A percentile compares a stretch with the other conserved stretches of the same genome.
Evolutionary conservation across 1,139 yeast genomes (phyloP).

Genomic region (Debaryomycetaceae sp.): DNA sequence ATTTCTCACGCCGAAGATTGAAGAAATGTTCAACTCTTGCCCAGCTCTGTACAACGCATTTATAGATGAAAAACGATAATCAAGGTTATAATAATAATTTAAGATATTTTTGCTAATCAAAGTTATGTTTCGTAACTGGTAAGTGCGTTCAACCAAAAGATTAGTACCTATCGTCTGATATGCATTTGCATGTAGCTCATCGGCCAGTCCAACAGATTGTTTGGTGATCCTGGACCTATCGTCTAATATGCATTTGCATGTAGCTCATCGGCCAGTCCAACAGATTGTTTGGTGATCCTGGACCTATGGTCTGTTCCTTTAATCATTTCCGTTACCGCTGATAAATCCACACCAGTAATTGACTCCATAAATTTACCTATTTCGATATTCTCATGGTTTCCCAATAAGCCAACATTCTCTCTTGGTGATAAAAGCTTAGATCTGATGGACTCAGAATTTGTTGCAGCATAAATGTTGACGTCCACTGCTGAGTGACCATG

Average conservation of each 20-base stretch:
- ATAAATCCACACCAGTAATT: slow-evolving; percentile 53
- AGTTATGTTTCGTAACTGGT: no score
- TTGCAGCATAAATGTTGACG: slow-evolving; percentile 74
- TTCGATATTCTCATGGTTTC: slow-evolving; percentile 82
- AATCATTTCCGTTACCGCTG: slow-evolving; percentile 46
- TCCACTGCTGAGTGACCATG: slow-evolving; percentile 91
- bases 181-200: background rate
- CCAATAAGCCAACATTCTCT: slow-evolving; percentile 51
- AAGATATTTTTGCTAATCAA: no score
- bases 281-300: background rate
- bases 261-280: background rate
- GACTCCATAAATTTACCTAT: slow-evolving; percentile 68
- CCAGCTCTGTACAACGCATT: background rate
- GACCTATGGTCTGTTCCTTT: slow-evolving; percentile 45
- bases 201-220: background rate
- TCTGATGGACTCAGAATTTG: slow-evolving; percentile 48
- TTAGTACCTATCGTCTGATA: background rate
- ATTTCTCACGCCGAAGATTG: slow-evolving; percentile 2
- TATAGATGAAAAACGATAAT: background rate
- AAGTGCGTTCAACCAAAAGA: no score
- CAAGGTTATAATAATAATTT: background rate
- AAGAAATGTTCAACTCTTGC: slow-evolving; percentile 2
- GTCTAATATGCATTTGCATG: background rate
- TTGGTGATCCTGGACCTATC: slow-evolving; percentile 13
- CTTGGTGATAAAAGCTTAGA: slow-evolving; percentile 25